Conservation (phyloP, 371 early-diverging fungal genomes). For the Vittaforma corneae region DNA sequence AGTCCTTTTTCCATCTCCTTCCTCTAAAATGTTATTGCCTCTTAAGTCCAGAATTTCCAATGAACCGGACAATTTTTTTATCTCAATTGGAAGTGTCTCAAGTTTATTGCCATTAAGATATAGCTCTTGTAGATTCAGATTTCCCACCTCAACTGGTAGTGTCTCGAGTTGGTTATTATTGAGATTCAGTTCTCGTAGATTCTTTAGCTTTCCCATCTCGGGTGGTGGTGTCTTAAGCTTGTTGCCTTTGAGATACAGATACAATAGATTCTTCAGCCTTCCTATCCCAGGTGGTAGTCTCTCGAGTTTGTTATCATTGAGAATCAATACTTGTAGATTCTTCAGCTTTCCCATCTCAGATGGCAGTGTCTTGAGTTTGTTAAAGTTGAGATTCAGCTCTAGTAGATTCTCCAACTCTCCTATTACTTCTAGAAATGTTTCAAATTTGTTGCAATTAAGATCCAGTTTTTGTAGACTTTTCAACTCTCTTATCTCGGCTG, state of each 20-base stretch:
- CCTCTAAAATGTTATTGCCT: not conserved
- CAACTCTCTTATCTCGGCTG: too few relatives aligned
- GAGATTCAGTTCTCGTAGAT: not conserved
- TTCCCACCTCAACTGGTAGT: not conserved
- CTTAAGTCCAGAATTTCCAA: not conserved
- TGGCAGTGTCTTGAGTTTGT: too few relatives aligned
- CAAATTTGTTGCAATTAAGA: too few relatives aligned
- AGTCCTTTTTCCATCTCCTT: too few relatives aligned
- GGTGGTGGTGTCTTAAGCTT: not conserved
- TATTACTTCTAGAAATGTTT: too few relatives aligned
- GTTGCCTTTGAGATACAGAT: not conserved
- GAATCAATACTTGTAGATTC: too few relatives aligned
- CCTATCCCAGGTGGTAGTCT: too few relatives aligned
- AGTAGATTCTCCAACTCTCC: too few relatives aligned
- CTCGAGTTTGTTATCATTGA: too few relatives aligned
- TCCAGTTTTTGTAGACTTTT: too few relatives aligned
- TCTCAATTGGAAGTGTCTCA: not conserved
- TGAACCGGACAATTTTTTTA: not conserved
- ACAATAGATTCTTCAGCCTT: not conserved
- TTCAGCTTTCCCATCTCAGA: too few relatives aligned
- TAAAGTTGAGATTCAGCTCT: too few relatives aligned
- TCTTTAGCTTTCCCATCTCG: not conserved
- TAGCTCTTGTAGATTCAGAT: not conserved
- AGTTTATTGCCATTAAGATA: not conserved
- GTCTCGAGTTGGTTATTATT: not conserved